Percentiles rank a stretch among this genome's conserved stretches.
phyloP scores from a whole-genome alignment of 495 filamentous ascomycete species.

The Zalerion maritima region DNA sequence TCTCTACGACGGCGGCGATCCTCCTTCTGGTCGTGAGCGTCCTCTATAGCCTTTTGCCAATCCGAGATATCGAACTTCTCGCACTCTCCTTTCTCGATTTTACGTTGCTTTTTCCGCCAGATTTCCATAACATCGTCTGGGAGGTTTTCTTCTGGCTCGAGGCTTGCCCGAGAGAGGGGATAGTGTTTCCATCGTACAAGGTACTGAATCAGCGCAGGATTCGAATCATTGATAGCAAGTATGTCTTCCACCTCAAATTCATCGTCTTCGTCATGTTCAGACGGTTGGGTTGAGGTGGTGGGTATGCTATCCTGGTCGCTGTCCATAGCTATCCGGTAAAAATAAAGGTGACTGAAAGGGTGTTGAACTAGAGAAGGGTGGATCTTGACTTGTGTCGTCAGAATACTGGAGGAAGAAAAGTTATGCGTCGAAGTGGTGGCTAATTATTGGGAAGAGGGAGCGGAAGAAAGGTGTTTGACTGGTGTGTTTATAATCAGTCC shows the following conservation, averaged over 20 bases:
- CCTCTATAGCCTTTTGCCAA: conserved; percentile 16
- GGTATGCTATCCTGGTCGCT: conserved; percentile 32
- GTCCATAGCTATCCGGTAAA: background rate
- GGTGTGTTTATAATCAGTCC: background rate
- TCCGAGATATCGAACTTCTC: conserved; percentile 24
- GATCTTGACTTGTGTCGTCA: conserved; percentile 1
- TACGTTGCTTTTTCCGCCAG: conserved; percentile 28
- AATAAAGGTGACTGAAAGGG: too few species aligned
- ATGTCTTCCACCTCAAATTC: conserved; percentile 20
- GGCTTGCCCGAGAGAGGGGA: conserved; percentile 28
- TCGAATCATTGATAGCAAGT: conserved; percentile 22
- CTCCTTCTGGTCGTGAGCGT: conserved; percentile 10
- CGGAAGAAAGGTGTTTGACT: background rate
- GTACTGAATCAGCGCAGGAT: conserved; percentile 21
- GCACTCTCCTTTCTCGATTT: conserved; percentile 18
- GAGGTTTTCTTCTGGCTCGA: conserved; percentile 37
- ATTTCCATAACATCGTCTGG: conserved; percentile 18
- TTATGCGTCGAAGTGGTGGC: background rate
- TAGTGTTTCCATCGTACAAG: conserved; percentile 44
- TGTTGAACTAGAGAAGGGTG: background rate
- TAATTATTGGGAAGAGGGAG: background rate
- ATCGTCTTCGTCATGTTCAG: conserved; percentile 18
- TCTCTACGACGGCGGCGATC: conserved; percentile 20
- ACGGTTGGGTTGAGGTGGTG: conserved; percentile 32
- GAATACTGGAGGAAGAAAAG: background rate